Percentiles rank a stretch among this genome's conserved stretches.
These are phyloP conservation scores for Alnus rubra DNA, from an alignment of 306 rosid species.

Conservation along the genomic window DNA sequence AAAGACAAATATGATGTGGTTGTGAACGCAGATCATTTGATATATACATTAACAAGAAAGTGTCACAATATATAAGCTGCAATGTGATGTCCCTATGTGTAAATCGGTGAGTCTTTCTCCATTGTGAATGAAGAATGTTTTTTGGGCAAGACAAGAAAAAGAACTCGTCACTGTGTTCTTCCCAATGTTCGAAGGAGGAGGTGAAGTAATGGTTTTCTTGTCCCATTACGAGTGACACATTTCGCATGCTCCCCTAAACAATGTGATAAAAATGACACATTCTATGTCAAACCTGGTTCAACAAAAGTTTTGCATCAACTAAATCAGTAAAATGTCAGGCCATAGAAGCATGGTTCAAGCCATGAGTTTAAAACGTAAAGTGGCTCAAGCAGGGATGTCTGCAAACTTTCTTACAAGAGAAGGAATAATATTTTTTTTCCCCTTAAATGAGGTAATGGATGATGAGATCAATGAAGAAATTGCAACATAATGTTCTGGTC, in stretches of 20 bases:
- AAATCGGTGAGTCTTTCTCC: not conserved
- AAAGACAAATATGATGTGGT: not conserved
- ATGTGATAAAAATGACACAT: not conserved
- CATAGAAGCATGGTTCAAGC: not conserved
- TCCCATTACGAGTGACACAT: not conserved
- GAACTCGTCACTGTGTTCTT: not conserved
- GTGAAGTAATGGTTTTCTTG: not conserved
- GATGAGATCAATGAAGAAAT: not conserved
- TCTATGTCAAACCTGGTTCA: not conserved
- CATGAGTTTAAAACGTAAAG: not conserved
- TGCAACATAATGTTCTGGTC: not conserved
- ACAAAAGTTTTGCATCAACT: not conserved
- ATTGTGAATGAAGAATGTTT: not conserved
- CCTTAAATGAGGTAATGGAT: not conserved
- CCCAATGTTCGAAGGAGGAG: not conserved
- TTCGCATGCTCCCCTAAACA: not conserved
- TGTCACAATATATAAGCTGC: not conserved
- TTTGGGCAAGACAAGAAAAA: not conserved
- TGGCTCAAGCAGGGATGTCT: not conserved
- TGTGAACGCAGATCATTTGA: not conserved
- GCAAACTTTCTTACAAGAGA: not conserved
- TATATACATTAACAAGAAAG: not conserved
- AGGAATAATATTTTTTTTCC: not conserved
- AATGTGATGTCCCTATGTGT: not conserved
- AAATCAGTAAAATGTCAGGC: not conserved